Base-by-base conservation (phyloP, 1,139 yeast species). In the Blastobotrys elegans region DNA sequence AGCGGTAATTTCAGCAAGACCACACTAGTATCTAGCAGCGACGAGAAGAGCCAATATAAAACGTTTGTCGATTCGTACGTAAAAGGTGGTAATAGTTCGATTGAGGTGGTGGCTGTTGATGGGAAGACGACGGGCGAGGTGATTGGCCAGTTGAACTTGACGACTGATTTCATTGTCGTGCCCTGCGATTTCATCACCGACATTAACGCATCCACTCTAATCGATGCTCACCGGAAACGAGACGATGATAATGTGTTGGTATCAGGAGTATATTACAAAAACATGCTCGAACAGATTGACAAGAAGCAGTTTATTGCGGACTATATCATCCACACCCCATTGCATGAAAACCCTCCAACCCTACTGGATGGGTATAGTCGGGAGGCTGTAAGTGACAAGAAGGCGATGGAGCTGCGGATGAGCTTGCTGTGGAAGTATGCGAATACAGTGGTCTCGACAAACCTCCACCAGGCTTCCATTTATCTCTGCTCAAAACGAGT, bases 151-250 rank as follows among this genome's bases (percentile, higher is more conserved):
- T 66, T 81, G 57, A 60, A 67, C 50, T 63, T 71, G 48, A 57
- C 67, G 50, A 63, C 72, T 43, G 79, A 86, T 61, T 83, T 88
- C 60, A 87, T 89, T 18, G 66, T 92, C 36, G 69, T 94, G 52
- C 97, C 98, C 3, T 90, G 97, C 69, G 98, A 94, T 66, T 85
- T 92, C 60, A 73, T 92, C 44, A 88, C 97, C 4, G 90, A 90
- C 64, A 72, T 90, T 37, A 96, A 96, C 4, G 96, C 98, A 3
- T 92, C 85, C 59, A 84, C 84, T 20, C 72, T 94, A 38, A 80
- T 90, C 46, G 96, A 92, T 62, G 84, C 84, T 40, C 90, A 83
- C 63, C 74, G 96, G 57, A 82, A 80, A 57, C 78, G 81, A 58
- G 81, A 77, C 39, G 69, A 74, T 26, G 89, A 85, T 56, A 63